phyloP scores from a whole-genome alignment of 202 grass and related monocot genomes.

The Setaria viridis region DNA sequence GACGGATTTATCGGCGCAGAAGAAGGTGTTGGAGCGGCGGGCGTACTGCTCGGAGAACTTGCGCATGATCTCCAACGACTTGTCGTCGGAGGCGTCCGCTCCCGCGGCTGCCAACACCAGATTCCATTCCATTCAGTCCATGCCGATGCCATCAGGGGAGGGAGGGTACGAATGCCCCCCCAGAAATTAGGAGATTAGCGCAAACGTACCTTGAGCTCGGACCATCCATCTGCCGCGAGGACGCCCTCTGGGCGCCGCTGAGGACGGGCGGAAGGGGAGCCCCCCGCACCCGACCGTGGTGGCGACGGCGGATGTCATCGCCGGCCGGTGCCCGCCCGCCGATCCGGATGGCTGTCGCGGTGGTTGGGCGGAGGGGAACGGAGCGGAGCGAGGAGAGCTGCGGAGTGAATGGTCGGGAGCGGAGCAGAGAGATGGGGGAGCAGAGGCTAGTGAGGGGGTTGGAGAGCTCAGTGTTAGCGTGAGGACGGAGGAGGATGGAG shows the following conservation, averaged over 20 bases:
- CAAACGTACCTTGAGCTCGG: slow-evolving; percentile 49
- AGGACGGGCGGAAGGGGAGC: background rate
- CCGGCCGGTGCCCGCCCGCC: background rate
- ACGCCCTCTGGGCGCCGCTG: background rate
- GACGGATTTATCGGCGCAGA: slow-evolving; percentile 90
- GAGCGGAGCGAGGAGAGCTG: slow-evolving; percentile 17
- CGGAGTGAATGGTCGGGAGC: background rate
- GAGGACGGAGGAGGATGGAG: background rate
- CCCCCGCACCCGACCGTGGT: slow-evolving; percentile 17
- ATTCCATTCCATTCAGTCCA: background rate
- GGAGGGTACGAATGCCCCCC: background rate
- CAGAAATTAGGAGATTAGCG: background rate
- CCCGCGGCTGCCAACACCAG: background rate
- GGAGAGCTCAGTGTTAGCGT: background rate
- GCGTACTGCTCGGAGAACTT: slow-evolving; percentile 99
- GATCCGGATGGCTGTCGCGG: background rate
- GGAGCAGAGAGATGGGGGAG: background rate
- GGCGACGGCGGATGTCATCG: slow-evolving; percentile 30
- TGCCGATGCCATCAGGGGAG: background rate
- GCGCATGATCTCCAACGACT: slow-evolving; percentile 92
- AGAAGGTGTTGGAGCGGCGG: slow-evolving; percentile 75
- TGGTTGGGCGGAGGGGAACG: slow-evolving; percentile 7
- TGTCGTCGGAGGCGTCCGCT: slow-evolving; percentile 63
- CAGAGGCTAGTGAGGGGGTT: background rate
- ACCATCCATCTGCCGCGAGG: slow-evolving; percentile 27